A percentile compares a stretch with the other conserved stretches of the same genome.
These are phyloP conservation scores for Priceomyces melissophilus DNA, from an alignment of 805 yeast genomes.

Conservation along the genomic window DNA sequence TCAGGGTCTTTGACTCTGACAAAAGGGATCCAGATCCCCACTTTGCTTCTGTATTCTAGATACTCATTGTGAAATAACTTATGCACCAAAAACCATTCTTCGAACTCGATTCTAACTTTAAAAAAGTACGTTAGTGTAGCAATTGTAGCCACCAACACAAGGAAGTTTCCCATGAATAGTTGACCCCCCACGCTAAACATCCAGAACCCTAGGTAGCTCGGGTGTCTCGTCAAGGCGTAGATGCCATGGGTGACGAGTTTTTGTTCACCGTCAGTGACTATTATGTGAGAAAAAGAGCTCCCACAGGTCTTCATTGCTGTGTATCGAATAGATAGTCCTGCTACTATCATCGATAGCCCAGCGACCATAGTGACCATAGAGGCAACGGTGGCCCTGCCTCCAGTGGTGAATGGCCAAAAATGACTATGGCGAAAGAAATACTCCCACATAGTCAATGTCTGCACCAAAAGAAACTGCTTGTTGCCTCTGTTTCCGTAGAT, in stretches of 20 bases:
- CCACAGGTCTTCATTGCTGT: conserved; percentile 34
- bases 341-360: conserved; percentile 8
- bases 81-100: conserved; percentile 29
- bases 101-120: conserved; percentile 27
- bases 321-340: conserved; percentile 25
- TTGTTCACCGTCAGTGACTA: conserved; percentile 14
- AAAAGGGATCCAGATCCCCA: conserved; percentile 29
- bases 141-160: conserved; percentile 14
- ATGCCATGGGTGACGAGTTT: conserved; percentile 30
- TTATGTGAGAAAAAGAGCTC: conserved; percentile 31
- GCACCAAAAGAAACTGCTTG: conserved; percentile 26
- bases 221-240: conserved; percentile 31
- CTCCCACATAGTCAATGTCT: conserved; percentile 22
- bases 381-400: not conserved
- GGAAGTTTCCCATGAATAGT: conserved; percentile 20
- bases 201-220: conserved; percentile 38
- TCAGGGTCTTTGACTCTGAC: conserved; percentile 8
- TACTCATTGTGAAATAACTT: conserved; percentile 27
- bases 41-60: conserved; percentile 18
- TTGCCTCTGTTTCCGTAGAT: conserved; percentile 35
- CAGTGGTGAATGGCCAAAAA: not conserved
- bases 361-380: not conserved
- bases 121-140: conserved; percentile 25
- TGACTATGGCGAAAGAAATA: conserved; percentile 9
- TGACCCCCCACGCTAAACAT: conserved; percentile 31